Base-by-base conservation (phyloP, 176 grass and related monocot species). In the Melocanna baccifera region DNA sequence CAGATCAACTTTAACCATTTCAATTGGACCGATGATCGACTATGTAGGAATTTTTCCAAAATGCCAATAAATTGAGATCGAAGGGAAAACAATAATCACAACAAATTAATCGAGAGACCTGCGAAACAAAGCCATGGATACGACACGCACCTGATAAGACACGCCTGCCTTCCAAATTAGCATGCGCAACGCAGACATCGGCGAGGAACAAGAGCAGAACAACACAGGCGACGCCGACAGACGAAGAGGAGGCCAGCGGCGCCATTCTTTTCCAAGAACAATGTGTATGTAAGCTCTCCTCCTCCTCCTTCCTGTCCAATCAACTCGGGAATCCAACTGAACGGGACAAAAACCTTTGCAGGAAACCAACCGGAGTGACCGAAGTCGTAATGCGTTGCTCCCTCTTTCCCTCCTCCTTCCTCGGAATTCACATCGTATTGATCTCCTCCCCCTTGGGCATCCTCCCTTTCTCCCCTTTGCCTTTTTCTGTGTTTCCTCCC, bases 81-180 rank as follows among this genome's bases (percentile, higher is more conserved):
- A 70, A 7, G 50, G 16, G n/a, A 58, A 81, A 20, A 23, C 10
- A 23, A 81, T 9, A 23, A 81, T 13, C 6, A 40, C 4, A 34
- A 7, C 39, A 34, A 46, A 30, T 63, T 18, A 37, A 62, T 62
- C 12, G 9, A 61, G 4, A 25, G 20, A 14, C 22, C 37, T 20
- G 7, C 12, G 1, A 47, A 26, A 10, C 12, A 26, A 6, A 41
- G 12, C 2, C 12, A 47, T 39, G 48, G 14, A 70, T 1, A 9
- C 13, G 41, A 23, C 6, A 18, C 22, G 15, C 59, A 90, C 88
- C 88, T 90, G 84, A 66, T 25, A 87, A 14, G 67, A 13, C 39
- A 1, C 88, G 56, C 18, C 18, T 83, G 8, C n/a, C 47, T 28
- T 73, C 67, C 5, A 74, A 59, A 37, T 56, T 57, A 19, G 72